Base-by-base conservation (phyloP, 495 filamentous ascomycete genomes). In the Penicillium goetzii region DNA sequence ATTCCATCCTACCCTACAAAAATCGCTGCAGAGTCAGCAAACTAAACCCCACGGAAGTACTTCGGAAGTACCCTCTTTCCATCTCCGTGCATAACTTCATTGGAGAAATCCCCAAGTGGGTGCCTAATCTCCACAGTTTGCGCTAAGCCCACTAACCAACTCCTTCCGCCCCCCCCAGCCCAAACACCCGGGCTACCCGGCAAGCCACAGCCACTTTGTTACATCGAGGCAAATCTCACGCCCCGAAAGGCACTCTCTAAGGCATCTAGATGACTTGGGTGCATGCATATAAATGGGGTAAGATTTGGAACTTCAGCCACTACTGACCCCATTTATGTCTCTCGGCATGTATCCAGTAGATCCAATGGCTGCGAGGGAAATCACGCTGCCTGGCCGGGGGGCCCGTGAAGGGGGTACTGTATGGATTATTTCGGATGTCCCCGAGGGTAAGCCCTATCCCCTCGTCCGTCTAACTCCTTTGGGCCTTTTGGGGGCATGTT, bases 371-470 rank as follows among this genome's bases (percentile, higher is more conserved):
- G 7, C 15, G 25, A 32, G 28, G n/a, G 51, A 32, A 53, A 53
- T 53, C 17, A 14, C 26, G 51, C 51, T 53, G 51, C 51, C 51
- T 53, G 51, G 28, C n/a, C 4, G 51, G 28, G 51, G 19, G 17
- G 32, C 17, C 32, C 14, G 11, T 14, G 7, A 21, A 14, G 21
- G 10, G 38, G n/a, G n/a, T n/a, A n/a, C n/a, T n/a, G n/a, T n/a
- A n/a, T n/a, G n/a, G n/a, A n/a, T n/a, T n/a, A n/a, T 19, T 41
- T 41, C 15, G 14, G 38, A 10, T n/a, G 12, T n/a, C 15, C 4
- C 2, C 38, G n/a, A 12, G n/a, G n/a, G n/a, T n/a, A n/a, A n/a
- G n/a, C n/a, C n/a, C n/a, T n/a, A n/a, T n/a, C n/a, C n/a, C n/a
- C n/a, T n/a, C n/a, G n/a, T n/a, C n/a, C n/a, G n/a, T n/a, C n/a